Evolutionary conservation across 352 stramenopile genomes (phyloP), one percentile per base, ranked within the genome.

Genomic region (Phytopythium delawarense): DNA sequence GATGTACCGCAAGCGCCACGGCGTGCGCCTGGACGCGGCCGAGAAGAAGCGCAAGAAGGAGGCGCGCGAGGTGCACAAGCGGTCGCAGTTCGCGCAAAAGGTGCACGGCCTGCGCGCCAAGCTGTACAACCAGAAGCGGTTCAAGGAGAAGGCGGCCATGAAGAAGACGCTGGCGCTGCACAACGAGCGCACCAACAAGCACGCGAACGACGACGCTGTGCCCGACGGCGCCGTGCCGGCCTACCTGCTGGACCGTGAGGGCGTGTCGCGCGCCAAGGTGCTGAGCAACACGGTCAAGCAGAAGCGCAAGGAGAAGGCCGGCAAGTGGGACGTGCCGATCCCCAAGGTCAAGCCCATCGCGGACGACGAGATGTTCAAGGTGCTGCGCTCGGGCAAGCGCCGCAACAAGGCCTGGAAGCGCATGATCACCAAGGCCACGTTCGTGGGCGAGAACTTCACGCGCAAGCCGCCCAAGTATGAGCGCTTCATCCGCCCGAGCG

Each of bases 351-450:
- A 95, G 77, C 97, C 98, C 7, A 98, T 99, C 65, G 97, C 98
- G n/a, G 98, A 99, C 82, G 97, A 99, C 74, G 98, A 99, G 81
- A 99, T 99, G 97, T 99, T 99, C 80, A 99, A 99, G 81, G 92
- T 99, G 39, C 77, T 99, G 66, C 87, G 91, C 32, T 98, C 96
- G 20, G 98, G 97, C 50, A 99, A 98, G 69, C 96, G 97, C 34
- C 95, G 97, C 70, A 98, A 95, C 75, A 96, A 94, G 80, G 76
- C 83, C 32, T 96, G 87, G 87, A 94, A 96, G 73, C 83, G 87
- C 63, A 96, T 94, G 85, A 92, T 94, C 69, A 94, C 84, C 53
- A 96, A 93, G 70, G 85, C 88, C 40, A 99, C 97, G 37, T 99
- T 99, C 73, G 97, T 99, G n/a, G 98, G 98, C 55, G 97, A 99